Evolutionary conservation across 2,329 filamentous ascomycete species (phyloP).

Genomic region (Xylaria arbuscula): DNA sequence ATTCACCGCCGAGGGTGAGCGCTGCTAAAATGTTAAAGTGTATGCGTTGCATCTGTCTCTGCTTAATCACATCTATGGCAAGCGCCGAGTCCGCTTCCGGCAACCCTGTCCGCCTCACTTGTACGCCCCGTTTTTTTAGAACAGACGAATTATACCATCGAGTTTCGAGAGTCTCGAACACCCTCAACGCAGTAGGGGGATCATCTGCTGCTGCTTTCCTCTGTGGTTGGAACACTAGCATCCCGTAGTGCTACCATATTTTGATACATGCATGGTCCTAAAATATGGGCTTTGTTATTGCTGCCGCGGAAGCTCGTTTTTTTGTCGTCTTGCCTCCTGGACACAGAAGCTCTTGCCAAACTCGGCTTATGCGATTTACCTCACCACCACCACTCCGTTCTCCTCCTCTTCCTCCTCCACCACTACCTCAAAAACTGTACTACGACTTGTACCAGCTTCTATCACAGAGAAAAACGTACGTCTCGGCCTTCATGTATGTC

Average conservation of each 20-base stretch:
- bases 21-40: conserved; percentile 28
- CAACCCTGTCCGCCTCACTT: conserved; percentile 49
- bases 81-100: conserved; percentile 44
- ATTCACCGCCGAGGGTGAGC: conserved; percentile 33
- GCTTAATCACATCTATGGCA: conserved; percentile 40
- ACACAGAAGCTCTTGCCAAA: conserved; percentile 12
- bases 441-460: conserved; percentile 17
- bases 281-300: conserved; percentile 21
- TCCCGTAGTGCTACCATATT: conserved; percentile 31
- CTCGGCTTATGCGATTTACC: conserved; percentile 11
- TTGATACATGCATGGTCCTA: conserved; percentile 31
- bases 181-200: conserved; percentile 18
- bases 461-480: conserved; percentile 3
- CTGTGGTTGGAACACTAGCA: conserved; percentile 30
- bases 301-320: conserved; percentile 19
- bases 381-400: background rate
- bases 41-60: conserved; percentile 42
- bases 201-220: conserved; percentile 27
- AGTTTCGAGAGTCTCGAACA: conserved; percentile 28
- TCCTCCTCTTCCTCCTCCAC: too few species aligned
- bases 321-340: conserved; percentile 12
- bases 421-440: background rate
- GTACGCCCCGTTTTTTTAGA: conserved; percentile 46
- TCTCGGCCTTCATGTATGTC: conserved; percentile 7
- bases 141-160: conserved; percentile 34